Evolutionary conservation across 805 yeast species (phyloP).

Genomic region (Zygosaccharomyces rouxii): DNA sequence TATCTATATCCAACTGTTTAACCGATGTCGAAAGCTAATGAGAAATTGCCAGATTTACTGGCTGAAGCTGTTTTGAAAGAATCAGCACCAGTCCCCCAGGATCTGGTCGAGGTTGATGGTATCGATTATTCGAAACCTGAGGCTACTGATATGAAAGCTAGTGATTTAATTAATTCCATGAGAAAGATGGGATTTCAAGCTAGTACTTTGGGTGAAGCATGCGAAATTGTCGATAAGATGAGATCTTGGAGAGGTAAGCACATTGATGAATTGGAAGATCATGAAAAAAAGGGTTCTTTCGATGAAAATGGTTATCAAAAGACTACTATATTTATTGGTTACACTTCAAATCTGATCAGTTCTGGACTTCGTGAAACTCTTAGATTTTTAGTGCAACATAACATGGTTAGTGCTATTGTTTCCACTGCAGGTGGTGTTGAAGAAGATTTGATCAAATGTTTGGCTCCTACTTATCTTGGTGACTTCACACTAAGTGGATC

Average conservation of each 20-base stretch:
- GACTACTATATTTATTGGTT: constrained; percentile 91
- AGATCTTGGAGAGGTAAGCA: constrained; percentile 88
- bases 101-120: constrained; percentile 75
- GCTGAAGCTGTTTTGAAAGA: constrained; percentile 87
- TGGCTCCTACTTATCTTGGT: constrained; percentile 95
- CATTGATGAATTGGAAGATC: constrained; percentile 61
- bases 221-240: constrained; percentile 91
- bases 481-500: constrained; percentile 82
- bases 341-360: constrained; percentile 91
- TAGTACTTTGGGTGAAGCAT: constrained; percentile 75
- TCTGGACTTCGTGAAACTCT: constrained; percentile 92
- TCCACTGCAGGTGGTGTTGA: constrained; percentile 99
- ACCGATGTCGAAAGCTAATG: constrained; percentile 37
- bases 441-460: constrained; percentile 92
- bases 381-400: constrained; percentile 84
- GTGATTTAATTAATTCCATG: constrained; percentile 77
- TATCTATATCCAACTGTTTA: too few species aligned
- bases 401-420: constrained; percentile 90
- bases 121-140: constrained; percentile 80
- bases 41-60: constrained; percentile 62
- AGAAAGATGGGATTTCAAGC: constrained; percentile 97
- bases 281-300: constrained; percentile 66
- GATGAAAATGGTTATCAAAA: constrained; percentile 76
- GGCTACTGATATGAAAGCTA: constrained; percentile 74
- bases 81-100: constrained; percentile 81